Conservation (phyloP, 2,329 filamentous ascomycete species). For the Fusarium oxysporum region DNA sequence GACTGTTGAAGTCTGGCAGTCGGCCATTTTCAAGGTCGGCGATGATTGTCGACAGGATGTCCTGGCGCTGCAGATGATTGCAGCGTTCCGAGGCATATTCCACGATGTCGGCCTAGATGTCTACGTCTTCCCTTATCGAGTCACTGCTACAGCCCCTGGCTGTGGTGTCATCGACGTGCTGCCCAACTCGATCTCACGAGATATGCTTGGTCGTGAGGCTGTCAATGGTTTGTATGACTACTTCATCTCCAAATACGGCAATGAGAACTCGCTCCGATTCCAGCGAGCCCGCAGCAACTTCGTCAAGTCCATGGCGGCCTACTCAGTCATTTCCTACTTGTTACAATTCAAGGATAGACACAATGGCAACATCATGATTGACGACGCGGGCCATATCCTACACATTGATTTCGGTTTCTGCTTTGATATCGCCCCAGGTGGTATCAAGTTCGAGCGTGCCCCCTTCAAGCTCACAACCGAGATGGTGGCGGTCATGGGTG, state of each 20-base stretch:
- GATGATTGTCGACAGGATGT: conserved; percentile 99
- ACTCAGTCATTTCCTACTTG: conserved; percentile 95
- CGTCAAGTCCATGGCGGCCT: conserved; percentile 99
- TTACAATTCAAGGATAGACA: conserved; percentile 99
- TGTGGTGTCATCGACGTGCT: conserved; percentile 98
- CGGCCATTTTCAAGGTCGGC: conserved; percentile 99
- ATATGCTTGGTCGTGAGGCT: conserved; percentile 97
- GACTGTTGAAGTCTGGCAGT: conserved; percentile 96
- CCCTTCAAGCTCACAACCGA: conserved; percentile 98
- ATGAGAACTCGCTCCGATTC: conserved; percentile 93
- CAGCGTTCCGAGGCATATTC: conserved; percentile 97
- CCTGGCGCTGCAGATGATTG: conserved; percentile 96
- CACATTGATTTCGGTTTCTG: conserved; percentile 99
- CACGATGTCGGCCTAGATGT: conserved; percentile 94
- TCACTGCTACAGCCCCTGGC: conserved; percentile 95
- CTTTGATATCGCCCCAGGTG: conserved; percentile 97
- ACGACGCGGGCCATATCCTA: conserved; percentile 95
- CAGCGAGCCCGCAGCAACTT: conserved; percentile 97
- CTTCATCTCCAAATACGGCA: conserved; percentile 96
- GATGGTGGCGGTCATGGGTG: conserved; percentile 99
- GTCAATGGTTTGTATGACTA: conserved; percentile 99
- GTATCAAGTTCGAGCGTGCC: conserved; percentile 96
- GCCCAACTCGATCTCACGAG: conserved; percentile 96
- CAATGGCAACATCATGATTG: conserved; percentile 99
- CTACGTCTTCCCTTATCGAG: conserved; percentile 95